These are phyloP conservation scores for Quercus glauca DNA, from an alignment of 306 rosid genomes.

Conservation along the genomic window DNA sequence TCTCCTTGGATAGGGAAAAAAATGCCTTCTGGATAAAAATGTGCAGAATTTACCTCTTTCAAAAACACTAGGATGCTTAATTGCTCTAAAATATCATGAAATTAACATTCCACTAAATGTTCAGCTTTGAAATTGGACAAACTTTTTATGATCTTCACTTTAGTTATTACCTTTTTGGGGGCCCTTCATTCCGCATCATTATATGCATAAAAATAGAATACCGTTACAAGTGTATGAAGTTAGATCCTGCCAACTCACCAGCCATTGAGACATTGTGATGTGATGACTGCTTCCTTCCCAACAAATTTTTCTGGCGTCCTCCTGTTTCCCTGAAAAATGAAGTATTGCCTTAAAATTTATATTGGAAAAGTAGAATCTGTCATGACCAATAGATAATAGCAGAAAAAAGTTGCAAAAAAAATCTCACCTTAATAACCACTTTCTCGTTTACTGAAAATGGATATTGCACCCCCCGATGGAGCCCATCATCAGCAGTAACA, in stretches of 20 bases:
- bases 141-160: neutral
- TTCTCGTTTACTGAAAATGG: slow-evolving; percentile 95
- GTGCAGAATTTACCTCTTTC: neutral
- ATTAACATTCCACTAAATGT: neutral
- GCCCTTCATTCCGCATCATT: neutral
- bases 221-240: slow-evolving; percentile 18
- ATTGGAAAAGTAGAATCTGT: slow-evolving; percentile 5
- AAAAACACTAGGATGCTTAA: neutral
- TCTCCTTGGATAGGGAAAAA: too few species aligned
- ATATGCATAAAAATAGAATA: neutral
- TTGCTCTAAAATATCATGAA: neutral
- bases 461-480: slow-evolving; percentile 79
- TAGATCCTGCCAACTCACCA: slow-evolving; percentile 62
- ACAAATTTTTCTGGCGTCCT: slow-evolving; percentile 98
- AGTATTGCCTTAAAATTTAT: slow-evolving; percentile 20
- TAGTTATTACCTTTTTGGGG: neutral
- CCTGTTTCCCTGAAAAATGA: slow-evolving; percentile 76
- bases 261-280: slow-evolving; percentile 99
- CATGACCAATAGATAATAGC: slow-evolving; percentile 7
- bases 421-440: slow-evolving; percentile 81
- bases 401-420: slow-evolving; percentile 12
- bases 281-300: slow-evolving; percentile 97
- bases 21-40: neutral
- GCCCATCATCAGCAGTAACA: slow-evolving; percentile 52
- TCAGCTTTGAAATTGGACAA: neutral